Evolutionary conservation across 306 rosid genomes (phyloP).

Genomic region (Cucurbita argyrosperma): DNA sequence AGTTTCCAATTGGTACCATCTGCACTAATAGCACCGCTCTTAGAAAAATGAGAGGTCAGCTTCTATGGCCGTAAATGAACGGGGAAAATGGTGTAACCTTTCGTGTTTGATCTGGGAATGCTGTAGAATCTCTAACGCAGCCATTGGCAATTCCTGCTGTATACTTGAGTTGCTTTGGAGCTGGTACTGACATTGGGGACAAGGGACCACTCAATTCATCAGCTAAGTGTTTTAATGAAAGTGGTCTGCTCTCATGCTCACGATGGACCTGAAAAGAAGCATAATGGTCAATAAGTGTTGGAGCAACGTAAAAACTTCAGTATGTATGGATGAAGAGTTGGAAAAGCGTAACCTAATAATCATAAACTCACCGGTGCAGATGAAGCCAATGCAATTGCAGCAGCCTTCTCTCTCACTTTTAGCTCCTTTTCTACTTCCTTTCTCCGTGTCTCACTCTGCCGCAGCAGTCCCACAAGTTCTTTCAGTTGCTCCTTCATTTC

Average conservation of each 20-base stretch:
- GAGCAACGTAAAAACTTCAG: neutral
- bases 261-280: slow-evolving; percentile 16
- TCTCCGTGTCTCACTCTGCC: slow-evolving; percentile 90
- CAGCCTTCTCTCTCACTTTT: slow-evolving; percentile 78
- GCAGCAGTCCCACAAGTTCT: slow-evolving; percentile 80
- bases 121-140: slow-evolving; percentile 49
- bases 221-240: slow-evolving; percentile 42
- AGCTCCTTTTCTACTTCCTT: slow-evolving; percentile 92
- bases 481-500: slow-evolving; percentile 98
- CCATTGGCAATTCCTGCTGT: slow-evolving; percentile 83
- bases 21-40: slow-evolving; percentile 24
- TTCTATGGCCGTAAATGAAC: slow-evolving; percentile 4
- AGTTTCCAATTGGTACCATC: slow-evolving; percentile 86
- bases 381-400: slow-evolving; percentile 53
- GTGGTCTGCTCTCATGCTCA: slow-evolving; percentile 54
- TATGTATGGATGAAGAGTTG: neutral
- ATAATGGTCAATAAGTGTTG: neutral
- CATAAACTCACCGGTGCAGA: slow-evolving; percentile 50
- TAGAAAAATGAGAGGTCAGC: slow-evolving; percentile 12
- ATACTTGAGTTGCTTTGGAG: slow-evolving; percentile 72
- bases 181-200: slow-evolving; percentile 70
- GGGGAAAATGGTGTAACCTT: slow-evolving; percentile 35
- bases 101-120: slow-evolving; percentile 57
- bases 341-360: neutral
- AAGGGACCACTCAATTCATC: slow-evolving; percentile 57